Percentiles rank a stretch among this genome's conserved stretches.
These are phyloP conservation scores for Endoconidiophora laricicola DNA, from an alignment of 2,329 filamentous ascomycete genomes.

Conservation along the genomic window DNA sequence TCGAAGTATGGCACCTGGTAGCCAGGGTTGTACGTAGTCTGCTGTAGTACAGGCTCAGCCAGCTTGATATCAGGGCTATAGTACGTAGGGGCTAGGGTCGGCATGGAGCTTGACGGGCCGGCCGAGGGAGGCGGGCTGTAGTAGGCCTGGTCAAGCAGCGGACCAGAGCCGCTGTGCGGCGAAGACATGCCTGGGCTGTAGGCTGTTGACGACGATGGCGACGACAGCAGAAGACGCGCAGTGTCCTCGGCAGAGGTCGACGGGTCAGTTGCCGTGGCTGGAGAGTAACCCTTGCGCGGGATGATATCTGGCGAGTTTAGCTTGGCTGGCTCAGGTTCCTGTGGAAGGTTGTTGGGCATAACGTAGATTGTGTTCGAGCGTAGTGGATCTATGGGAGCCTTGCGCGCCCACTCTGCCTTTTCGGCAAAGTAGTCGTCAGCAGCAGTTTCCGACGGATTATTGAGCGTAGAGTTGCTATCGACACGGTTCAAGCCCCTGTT, in stretches of 20 bases:
- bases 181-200: no score
- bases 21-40: no score
- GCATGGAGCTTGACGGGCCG: no score
- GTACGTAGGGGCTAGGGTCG: no score
- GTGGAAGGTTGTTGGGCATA: constrained; percentile 5
- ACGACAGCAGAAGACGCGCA: constrained; percentile 2
- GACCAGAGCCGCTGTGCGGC: no score
- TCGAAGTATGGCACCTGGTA: no score
- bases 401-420: neutral
- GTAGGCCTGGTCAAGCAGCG: no score
- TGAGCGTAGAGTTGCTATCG: no score
- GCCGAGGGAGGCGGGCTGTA: no score
- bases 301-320: constrained; percentile 1
- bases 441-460: neutral
- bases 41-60: no score
- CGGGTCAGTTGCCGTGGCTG: neutral
- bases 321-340: constrained; percentile 7
- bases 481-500: neutral
- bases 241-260: neutral
- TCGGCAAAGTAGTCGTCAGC: neutral
- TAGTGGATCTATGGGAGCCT: neutral
- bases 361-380: constrained; percentile 7
- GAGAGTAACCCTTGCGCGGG: neutral
- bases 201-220: neutral
- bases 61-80: no score